Base-by-base conservation (phyloP, 768 basidiomycete genomes). In the Hortiboletus flavorubellus region DNA sequence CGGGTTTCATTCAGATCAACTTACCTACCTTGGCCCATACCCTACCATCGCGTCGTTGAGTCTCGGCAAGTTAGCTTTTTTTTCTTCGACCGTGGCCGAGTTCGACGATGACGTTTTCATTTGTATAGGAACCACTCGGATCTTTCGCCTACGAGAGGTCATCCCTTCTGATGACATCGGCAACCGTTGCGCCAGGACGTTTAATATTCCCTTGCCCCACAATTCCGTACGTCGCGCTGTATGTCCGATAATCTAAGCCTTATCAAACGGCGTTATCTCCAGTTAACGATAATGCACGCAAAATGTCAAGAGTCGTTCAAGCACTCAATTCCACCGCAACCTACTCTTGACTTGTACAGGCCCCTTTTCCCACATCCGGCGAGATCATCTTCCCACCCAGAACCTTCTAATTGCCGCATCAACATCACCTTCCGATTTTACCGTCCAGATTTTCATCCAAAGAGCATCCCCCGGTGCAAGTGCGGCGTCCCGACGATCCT, bases 221-320 rank as follows among this genome's bases (percentile, higher is more conserved):
- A 93, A 93, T 64, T 91, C 90, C 26, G 90, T 91, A 60, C 45
- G 80, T 71, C 29, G 53, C 30, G 45, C 39, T 51, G 4, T 55
- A 55, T 35, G 39, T 55, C 51, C 43, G 43, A 40, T 31, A 14
- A 26, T 30, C 37, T 29, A 6, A 37, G 15, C 30, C 6, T 46
- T 34, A 43, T 51, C 40, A 31, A 46, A 6, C 7, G 8, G 7
- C 15, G 2, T 37, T 39, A 47, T 56, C 40, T 53, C 26, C 54
- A 92, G 89, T 75, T 93, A 35, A 79, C 79, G n/a, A 90, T 93
- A 53, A 93, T 93, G 91, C 91, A 93, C 61, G 88, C 90, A 2
- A 82, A 84, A 15, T 87, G 86, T 55, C 91, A 93, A 75, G 91
- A 93, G 65, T 76, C 75, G 39, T 93, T 87, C 73, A 93, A 93